Percentiles rank a stretch among this genome's conserved stretches.
Conservation (phyloP, 139 green algal genomes). For the Pleodorina starrii region DNA sequence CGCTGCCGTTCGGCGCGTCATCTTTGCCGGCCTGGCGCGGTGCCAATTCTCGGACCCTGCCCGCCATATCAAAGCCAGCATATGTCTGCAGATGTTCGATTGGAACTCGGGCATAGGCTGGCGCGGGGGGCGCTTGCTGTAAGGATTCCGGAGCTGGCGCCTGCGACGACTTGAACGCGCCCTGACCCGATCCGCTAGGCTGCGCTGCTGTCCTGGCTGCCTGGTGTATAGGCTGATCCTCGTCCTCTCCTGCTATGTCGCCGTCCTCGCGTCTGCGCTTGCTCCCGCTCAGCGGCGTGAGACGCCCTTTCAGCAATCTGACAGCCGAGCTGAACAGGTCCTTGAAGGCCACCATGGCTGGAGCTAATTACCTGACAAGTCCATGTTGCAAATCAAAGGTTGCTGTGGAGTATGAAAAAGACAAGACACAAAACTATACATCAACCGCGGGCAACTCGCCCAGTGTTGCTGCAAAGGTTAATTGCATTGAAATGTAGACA, state of each 20-base stretch:
- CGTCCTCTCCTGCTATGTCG: neutral
- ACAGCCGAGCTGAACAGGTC: neutral
- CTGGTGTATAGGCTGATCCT: too few species aligned
- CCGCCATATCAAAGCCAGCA: neutral
- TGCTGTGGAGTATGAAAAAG: too few species aligned
- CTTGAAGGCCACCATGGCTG: neutral
- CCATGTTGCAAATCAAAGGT: too few species aligned
- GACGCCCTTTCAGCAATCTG: neutral
- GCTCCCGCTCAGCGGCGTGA: neutral
- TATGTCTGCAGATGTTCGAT: neutral
- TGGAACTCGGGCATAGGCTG: too few species aligned
- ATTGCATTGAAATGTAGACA: too few species aligned
- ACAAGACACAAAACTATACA: too few species aligned
- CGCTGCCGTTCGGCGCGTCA: neutral
- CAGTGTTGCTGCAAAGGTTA: too few species aligned
- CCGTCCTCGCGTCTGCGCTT: slow-evolving; percentile 3
- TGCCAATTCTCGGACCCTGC: neutral
- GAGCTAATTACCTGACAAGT: too few species aligned
- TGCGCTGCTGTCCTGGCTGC: neutral
- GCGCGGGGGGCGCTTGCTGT: neutral
- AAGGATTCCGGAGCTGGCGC: neutral
- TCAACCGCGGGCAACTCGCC: too few species aligned
- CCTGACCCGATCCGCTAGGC: neutral
- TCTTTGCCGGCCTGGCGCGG: neutral
- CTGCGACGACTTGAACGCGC: neutral